These are phyloP conservation scores for Aegle marmelos DNA, from an alignment of 345 rosid species.

Conservation along the genomic window DNA sequence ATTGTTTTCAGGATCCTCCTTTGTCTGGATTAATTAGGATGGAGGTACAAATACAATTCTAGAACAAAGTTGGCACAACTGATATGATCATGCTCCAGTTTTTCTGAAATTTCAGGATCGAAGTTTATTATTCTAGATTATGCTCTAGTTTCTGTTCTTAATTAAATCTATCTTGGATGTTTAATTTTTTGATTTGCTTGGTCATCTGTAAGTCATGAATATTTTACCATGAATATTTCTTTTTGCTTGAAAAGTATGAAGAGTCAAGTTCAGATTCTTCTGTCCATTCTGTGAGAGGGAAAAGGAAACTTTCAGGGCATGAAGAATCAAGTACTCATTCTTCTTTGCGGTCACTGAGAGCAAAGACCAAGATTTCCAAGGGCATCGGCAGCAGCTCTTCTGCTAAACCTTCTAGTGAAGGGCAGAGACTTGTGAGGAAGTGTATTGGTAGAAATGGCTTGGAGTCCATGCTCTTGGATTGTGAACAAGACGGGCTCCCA, in stretches of 20 bases:
- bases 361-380: conserved; percentile 26
- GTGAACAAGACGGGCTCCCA: conserved; percentile 37
- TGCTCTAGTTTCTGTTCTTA: not conserved
- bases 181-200: not conserved
- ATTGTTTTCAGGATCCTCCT: conserved; percentile 26
- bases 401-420: conserved; percentile 40
- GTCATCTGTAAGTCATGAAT: not conserved
- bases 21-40: conserved; percentile 18
- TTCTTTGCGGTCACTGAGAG: conserved; percentile 16
- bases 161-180: not conserved
- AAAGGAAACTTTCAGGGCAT: conserved; percentile 20
- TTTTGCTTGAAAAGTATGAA: conserved; percentile 23
- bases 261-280: conserved; percentile 31
- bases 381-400: conserved; percentile 22
- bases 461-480: conserved; percentile 32
- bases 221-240: not conserved
- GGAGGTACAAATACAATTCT: conserved; percentile 23
- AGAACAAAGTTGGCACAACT: no score
- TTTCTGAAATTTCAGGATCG: not conserved
- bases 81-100: not conserved
- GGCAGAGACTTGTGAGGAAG: conserved; percentile 48
- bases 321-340: conserved; percentile 22
- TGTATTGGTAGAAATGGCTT: conserved; percentile 26
- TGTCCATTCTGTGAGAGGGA: conserved; percentile 25
- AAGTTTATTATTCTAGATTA: not conserved